Evolutionary conservation across 768 basidiomycete genomes (phyloP), one percentile per base, ranked within the genome.

Genomic region (Galerina marginata): DNA sequence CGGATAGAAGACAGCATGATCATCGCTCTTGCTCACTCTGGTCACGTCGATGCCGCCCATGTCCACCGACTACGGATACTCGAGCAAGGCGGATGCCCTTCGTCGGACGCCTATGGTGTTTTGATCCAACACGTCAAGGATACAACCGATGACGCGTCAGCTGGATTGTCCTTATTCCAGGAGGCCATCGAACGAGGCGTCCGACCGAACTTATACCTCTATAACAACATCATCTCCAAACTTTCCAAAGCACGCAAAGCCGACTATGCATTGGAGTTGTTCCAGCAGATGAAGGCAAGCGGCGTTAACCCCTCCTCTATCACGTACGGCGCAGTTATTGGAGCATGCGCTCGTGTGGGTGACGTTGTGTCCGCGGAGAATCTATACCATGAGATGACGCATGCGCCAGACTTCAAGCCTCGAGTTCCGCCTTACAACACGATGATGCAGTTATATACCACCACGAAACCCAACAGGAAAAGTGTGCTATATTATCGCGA

Each of bases 141-240:
- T 65, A 97, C 96, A 20, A 99, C 97, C 10, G 96, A 99, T 73
- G 96, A 99, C 67, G 90, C 95, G 0, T 83, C 88, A 3, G 92
- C 95, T 63, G 96, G 95, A 0, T 79, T 95, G 74, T 83, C 86
- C 33, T 83, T 98, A 33, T 99, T 90, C 78, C 77, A 88, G 29
- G 96, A 99, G 73, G 83, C 90, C 20, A 83, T 87, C 61, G 73
- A 77, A 45, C 83, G 85, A 26, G 87, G 87, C 9, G 91, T 96
- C 40, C 65, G 69, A 36, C 90, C 94, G 14, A 95, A 93, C 69
- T 81, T 90, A 48, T 99, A 90, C 76, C 84, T 99, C 40, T 99
- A 91, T 81, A 99, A 99, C 79, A 98, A 93, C 67, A 90, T 96
- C 77, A 98, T 99, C 75, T 95, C 93, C 63, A 96, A 96, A 77